Conservation (phyloP, 2,329 filamentous ascomycete species). For the Seiridium cupressi region DNA sequence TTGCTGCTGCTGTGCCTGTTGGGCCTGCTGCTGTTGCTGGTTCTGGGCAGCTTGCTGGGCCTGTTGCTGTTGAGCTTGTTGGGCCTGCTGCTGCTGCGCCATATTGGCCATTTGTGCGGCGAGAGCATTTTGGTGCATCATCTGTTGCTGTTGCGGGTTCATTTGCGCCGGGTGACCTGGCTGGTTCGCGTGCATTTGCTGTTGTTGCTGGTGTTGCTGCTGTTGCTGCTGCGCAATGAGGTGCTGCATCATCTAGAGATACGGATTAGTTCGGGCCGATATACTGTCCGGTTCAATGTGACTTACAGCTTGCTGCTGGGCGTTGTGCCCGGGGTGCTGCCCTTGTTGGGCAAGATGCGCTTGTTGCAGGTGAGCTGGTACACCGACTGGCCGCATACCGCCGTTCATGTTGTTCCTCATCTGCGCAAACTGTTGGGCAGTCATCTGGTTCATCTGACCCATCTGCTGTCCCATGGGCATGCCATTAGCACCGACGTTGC, state of each 20-base stretch:
- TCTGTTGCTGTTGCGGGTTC: conserved; percentile 40
- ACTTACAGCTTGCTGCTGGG: conserved; percentile 16
- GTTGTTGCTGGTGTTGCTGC: conserved; percentile 39
- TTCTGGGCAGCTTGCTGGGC: conserved; percentile 37
- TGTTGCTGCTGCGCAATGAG: conserved; percentile 33
- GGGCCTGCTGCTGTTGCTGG: conserved; percentile 34
- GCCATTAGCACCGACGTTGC: conserved; percentile 15
- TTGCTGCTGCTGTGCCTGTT: conserved; percentile 25
- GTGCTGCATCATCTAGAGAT: conserved; percentile 30
- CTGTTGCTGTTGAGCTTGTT: conserved; percentile 33
- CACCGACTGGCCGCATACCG: conserved; percentile 34
- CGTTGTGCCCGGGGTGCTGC: conserved; percentile 21
- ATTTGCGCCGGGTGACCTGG: conserved; percentile 33
- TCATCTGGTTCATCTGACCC: conserved; percentile 43
- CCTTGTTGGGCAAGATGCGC: conserved; percentile 30
- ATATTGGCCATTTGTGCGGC: conserved; percentile 15
- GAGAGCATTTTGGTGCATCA: conserved; percentile 28
- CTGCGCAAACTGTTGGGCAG: conserved; percentile 21
- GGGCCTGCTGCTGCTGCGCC: conserved; percentile 35
- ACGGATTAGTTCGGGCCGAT: neutral
- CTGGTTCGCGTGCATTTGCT: conserved; percentile 37
- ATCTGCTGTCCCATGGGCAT: conserved; percentile 38
- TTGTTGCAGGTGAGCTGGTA: conserved; percentile 42
- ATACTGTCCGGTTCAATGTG: neutral
- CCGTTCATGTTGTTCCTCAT: conserved; percentile 32